Percentiles rank a stretch among this genome's conserved stretches.
Conservation (phyloP, 1,139 yeast genomes). For the Yamadazyma blattariae region DNA sequence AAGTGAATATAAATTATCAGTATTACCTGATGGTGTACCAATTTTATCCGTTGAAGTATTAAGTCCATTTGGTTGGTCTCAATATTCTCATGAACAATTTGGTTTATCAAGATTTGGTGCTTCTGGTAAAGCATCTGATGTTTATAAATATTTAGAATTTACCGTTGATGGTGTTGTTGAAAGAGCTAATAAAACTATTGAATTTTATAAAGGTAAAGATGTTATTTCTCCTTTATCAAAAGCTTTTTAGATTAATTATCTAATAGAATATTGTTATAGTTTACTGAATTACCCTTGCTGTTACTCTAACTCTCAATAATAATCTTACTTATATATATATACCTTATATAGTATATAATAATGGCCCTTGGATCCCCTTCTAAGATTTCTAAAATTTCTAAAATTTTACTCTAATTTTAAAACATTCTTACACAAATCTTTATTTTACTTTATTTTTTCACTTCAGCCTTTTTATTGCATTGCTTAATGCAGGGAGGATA, state of each 20-base stretch:
- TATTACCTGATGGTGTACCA: slow-evolving; percentile 94
- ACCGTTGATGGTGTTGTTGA: slow-evolving; percentile 91
- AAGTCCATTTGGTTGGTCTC: slow-evolving; percentile 90
- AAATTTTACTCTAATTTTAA: too few species aligned
- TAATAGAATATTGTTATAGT: too few species aligned
- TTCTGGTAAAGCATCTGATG: slow-evolving; percentile 85
- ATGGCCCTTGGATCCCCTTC: too few species aligned
- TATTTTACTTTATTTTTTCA: too few species aligned
- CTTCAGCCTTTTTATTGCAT: too few species aligned
- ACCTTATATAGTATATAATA: too few species aligned
- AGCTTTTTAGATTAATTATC: slow-evolving; percentile 53
- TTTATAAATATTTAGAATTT: slow-evolving; percentile 85
- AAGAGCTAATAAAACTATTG: slow-evolving; percentile 78
- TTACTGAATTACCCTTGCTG: too few species aligned
- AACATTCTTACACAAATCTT: too few species aligned
- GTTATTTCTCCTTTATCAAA: slow-evolving; percentile 74
- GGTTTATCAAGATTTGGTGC: slow-evolving; percentile 98
- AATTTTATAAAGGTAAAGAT: slow-evolving; percentile 77
- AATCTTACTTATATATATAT: too few species aligned
- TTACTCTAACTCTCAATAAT: too few species aligned
- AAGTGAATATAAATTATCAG: slow-evolving; percentile 73
- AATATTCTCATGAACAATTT: slow-evolving; percentile 94
- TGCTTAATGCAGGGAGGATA: too few species aligned
- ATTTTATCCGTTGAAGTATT: slow-evolving; percentile 92
- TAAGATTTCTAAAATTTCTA: too few species aligned